Conservation (phyloP, 2,329 filamentous ascomycete genomes). For the Orbilia blumenaviensis region DNA sequence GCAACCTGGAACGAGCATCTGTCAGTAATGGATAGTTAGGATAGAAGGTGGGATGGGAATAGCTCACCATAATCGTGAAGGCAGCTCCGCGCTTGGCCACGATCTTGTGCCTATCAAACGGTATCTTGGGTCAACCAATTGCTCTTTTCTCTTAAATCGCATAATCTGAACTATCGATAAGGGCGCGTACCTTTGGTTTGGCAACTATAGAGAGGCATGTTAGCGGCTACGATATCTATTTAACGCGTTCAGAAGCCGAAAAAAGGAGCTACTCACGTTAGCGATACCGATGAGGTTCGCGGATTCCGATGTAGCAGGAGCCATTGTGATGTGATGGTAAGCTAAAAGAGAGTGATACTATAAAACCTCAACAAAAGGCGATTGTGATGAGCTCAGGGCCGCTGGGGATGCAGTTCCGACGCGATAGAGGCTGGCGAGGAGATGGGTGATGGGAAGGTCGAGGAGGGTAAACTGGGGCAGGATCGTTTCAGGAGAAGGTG, state of each 20-base stretch:
- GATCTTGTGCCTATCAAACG: slow-evolving; percentile 70
- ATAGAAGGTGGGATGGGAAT: slow-evolving; percentile 57
- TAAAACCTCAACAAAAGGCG: slow-evolving; percentile 14
- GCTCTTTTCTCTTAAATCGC: neutral
- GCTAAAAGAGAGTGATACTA: slow-evolving; percentile 37
- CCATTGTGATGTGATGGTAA: slow-evolving; percentile 63
- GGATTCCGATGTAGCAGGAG: slow-evolving; percentile 66
- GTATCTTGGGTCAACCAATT: slow-evolving; percentile 43
- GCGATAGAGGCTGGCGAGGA: slow-evolving; percentile 40
- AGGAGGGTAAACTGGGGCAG: slow-evolving; percentile 45
- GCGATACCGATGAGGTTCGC: slow-evolving; percentile 77
- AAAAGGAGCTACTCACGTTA: slow-evolving; percentile 68
- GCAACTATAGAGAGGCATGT: slow-evolving; percentile 66
- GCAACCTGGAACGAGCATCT: slow-evolving; percentile 73
- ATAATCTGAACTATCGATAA: neutral
- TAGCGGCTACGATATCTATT: slow-evolving; percentile 74
- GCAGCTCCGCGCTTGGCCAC: slow-evolving; percentile 87
- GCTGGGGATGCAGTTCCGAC: slow-evolving; percentile 11
- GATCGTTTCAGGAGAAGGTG: slow-evolving; percentile 53
- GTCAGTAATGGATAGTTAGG: slow-evolving; percentile 32
- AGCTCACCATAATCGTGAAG: slow-evolving; percentile 96
- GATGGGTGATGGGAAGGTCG: slow-evolving; percentile 54
- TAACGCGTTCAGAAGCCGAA: slow-evolving; percentile 44
- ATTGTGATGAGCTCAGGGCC: slow-evolving; percentile 24
- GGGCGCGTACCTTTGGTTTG: slow-evolving; percentile 71